A percentile compares a stretch with the other conserved stretches of the same genome.
phyloP scores from a whole-genome alignment of 2,329 filamentous ascomycete genomes.

The Paracoccidioides brasiliensis region DNA sequence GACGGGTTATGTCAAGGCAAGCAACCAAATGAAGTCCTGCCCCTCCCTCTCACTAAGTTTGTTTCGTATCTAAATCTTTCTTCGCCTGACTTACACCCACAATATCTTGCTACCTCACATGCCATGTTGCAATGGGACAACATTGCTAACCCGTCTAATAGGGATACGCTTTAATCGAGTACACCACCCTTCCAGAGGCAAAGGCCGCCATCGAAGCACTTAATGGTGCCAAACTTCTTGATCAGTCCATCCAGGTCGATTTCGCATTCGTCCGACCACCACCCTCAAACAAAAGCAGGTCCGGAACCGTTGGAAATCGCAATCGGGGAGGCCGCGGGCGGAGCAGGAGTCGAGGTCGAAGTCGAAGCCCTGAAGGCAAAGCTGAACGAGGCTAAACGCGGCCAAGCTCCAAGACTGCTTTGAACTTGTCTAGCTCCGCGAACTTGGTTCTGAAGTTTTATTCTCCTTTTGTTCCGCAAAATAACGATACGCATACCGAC shows the following conservation, averaged over 20 bases:
- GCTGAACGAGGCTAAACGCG: slow-evolving; percentile 20
- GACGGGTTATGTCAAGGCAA: slow-evolving; percentile 55
- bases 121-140: not conserved
- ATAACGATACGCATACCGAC: not conserved
- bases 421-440: not conserved
- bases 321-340: slow-evolving; percentile 27
- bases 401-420: not conserved
- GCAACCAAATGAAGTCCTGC: slow-evolving; percentile 8
- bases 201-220: slow-evolving; percentile 48
- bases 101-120: not conserved
- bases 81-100: not conserved
- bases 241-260: slow-evolving; percentile 52
- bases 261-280: slow-evolving; percentile 53
- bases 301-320: slow-evolving; percentile 27
- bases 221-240: slow-evolving; percentile 48
- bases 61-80: no score
- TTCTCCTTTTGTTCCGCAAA: not conserved
- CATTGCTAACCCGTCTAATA: slow-evolving; percentile 18
- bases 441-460: not conserved
- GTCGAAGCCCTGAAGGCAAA: slow-evolving; percentile 32
- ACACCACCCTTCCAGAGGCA: slow-evolving; percentile 50
- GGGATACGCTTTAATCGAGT: slow-evolving; percentile 56
- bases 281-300: slow-evolving; percentile 32
- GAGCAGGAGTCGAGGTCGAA: slow-evolving; percentile 34
- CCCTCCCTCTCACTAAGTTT: not conserved